A percentile compares a stretch with the other conserved stretches of the same genome.
These are phyloP conservation scores for Eucalyptus brandiana DNA, from an alignment of 345 rosid species.

Conservation along the genomic window DNA sequence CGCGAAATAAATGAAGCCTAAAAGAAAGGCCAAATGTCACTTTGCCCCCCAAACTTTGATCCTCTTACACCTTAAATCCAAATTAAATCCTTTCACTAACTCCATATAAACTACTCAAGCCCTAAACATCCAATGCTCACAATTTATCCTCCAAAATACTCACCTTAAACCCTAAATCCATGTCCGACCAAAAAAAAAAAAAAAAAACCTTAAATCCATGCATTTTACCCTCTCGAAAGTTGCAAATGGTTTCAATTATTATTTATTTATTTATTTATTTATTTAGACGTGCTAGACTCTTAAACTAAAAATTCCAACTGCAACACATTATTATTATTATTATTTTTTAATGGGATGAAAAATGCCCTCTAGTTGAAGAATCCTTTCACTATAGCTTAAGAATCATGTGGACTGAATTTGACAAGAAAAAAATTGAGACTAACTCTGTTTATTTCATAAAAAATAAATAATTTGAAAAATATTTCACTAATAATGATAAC, in stretches of 20 bases:
- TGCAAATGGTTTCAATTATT: not conserved
- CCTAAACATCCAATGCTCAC: not conserved
- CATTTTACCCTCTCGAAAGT: not conserved
- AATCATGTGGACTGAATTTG: not conserved
- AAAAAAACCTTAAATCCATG: not conserved
- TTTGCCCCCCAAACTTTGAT: not conserved
- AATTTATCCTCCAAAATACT: not conserved
- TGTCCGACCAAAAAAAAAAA: not conserved
- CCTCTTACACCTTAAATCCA: not conserved
- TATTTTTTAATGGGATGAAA: not conserved
- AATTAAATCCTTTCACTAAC: not conserved
- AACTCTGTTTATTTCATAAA: not conserved
- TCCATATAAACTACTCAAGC: not conserved
- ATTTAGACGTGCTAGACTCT: not conserved
- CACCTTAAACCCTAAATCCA: not conserved
- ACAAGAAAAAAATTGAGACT: not conserved
- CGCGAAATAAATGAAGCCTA: accelerated
- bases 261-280: not conserved
- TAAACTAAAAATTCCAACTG: not conserved
- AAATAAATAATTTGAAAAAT: no score
- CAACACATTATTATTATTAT: not conserved
- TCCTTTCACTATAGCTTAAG: not conserved
- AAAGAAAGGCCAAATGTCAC: not conserved
- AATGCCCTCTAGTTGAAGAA: not conserved
- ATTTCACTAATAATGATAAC: not conserved